Percentiles rank a stretch among this genome's conserved stretches.
phyloP scores from a whole-genome alignment of 2,329 filamentous ascomycete species.

The Colletotrichum neosansevieriae region DNA sequence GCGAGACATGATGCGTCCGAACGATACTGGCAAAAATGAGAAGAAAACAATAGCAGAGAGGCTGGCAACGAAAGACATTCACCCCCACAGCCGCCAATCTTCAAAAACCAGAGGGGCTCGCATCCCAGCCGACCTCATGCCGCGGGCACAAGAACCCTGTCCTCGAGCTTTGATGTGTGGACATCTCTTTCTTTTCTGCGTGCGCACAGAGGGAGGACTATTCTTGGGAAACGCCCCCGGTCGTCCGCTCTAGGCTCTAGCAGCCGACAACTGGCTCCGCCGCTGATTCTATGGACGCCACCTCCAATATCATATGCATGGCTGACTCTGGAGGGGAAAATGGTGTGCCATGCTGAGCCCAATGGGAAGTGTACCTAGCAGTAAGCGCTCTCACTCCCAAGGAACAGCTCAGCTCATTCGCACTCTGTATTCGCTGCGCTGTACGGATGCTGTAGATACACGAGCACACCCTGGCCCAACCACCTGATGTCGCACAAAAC shows the following conservation, averaged over 20 bases:
- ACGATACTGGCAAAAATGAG: background rate
- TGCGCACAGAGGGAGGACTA: constrained; percentile 6
- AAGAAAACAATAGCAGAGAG: no score
- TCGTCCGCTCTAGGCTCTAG: background rate
- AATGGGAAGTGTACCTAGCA: background rate
- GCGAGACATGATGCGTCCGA: constrained; percentile 2
- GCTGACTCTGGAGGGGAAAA: constrained; percentile 27
- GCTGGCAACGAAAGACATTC: no score
- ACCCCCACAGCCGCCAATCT: background rate
- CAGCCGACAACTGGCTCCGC: constrained; percentile 7
- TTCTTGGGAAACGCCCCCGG: constrained; percentile 7
- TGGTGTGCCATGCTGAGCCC: constrained; percentile 19
- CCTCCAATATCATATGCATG: constrained; percentile 39
- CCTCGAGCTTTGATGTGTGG: background rate
- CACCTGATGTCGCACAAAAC: no score
- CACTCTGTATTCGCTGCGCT: no score
- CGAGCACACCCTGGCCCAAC: background rate
- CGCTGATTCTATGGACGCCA: constrained; percentile 31
- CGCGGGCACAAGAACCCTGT: background rate
- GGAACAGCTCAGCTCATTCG: no score
- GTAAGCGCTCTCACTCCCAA: background rate
- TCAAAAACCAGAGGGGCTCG: background rate
- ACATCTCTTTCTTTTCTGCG: constrained; percentile 14
- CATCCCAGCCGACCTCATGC: constrained; percentile 11
- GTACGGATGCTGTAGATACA: no score